phyloP scores from a whole-genome alignment of 176 grass and related monocot species.

The Triticum monococcum region DNA sequence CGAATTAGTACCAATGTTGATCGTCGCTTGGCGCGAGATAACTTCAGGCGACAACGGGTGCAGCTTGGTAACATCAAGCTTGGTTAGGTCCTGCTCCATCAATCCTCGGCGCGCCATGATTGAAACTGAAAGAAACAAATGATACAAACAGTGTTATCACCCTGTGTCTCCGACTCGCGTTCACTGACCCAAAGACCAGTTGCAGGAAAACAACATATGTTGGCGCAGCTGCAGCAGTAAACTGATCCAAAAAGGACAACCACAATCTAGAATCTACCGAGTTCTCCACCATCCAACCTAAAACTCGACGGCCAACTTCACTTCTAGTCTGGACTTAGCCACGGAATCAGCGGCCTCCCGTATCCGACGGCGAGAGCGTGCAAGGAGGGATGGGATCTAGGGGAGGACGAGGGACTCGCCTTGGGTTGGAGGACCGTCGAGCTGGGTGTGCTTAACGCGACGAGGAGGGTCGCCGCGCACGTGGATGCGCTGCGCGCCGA shows the following conservation, averaged over 20 bases:
- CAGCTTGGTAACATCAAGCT: constrained; percentile 80
- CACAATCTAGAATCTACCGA: not conserved
- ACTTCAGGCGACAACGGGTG: constrained; percentile 82
- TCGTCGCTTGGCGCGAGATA: constrained; percentile 84
- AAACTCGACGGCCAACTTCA: not conserved
- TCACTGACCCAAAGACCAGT: not conserved
- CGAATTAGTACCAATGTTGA: constrained; percentile 72
- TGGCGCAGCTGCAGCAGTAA: not conserved
- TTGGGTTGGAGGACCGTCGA: not conserved
- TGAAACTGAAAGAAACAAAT: not conserved
- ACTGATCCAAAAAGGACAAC: not conserved
- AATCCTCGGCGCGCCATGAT: constrained; percentile 54
- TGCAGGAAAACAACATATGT: not conserved
- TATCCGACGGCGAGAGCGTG: not conserved
- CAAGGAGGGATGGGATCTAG: not conserved
- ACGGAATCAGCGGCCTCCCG: not conserved
- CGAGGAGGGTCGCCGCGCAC: not conserved
- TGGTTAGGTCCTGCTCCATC: constrained; percentile 94
- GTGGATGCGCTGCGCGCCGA: not conserved
- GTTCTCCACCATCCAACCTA: not conserved
- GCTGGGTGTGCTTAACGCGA: not conserved
- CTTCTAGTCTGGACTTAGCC: no score
- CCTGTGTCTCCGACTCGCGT: not conserved
- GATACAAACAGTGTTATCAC: not conserved
- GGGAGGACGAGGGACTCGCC: not conserved